Base-by-base conservation (phyloP, 345 rosid genomes). In the Eucalyptus decipiens region DNA sequence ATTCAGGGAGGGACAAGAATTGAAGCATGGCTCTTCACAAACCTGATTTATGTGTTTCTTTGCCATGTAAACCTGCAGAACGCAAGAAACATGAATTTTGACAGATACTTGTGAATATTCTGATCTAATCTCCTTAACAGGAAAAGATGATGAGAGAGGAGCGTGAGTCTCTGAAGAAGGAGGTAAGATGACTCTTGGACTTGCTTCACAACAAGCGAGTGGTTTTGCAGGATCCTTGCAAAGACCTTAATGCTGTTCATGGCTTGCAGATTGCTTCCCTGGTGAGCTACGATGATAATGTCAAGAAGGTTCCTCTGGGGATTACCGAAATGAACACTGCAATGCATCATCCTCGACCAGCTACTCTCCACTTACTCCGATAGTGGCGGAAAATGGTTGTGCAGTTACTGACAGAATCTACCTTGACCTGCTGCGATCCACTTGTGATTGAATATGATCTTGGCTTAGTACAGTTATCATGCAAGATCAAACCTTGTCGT, bases 101-200 rank as follows among this genome's bases (percentile, higher is more conserved):
- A 76, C 47, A 21, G 42, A 40, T 37, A 76, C 9, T 40, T 40
- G 47, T 21, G 47, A 21, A 76, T 76, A 76, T 40, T 40, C 85
- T 76, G 45, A 76, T 40, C 85, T 40, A 89, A 54, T 48, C 48
- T 30, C 56, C 32, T 50, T 17, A 86, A 69, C 92, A 93, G 92
- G 92, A 89, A 87, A 88, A 19, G 56, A 81, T 32, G 88, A 89
- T 91, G 89, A 86, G 24, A 81, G 89, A 88, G 69, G 92, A 92
- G 45, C 87, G 86, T 28, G 85, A 37, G 45, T 19, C 30, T 48
- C 91, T 93, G 15, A 42, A 92, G 67, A 47, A n/a, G 72, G 52
- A 92, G 93, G 94, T 93, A 89, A 87, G 62, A 32, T 56, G 56
- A 40, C 85, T 40, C 47, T 23, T 40, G 47, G 85, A 23, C 30